These are phyloP conservation scores for Ogataea nonfermentans DNA, from an alignment of 805 yeast species.

Conservation along the genomic window DNA sequence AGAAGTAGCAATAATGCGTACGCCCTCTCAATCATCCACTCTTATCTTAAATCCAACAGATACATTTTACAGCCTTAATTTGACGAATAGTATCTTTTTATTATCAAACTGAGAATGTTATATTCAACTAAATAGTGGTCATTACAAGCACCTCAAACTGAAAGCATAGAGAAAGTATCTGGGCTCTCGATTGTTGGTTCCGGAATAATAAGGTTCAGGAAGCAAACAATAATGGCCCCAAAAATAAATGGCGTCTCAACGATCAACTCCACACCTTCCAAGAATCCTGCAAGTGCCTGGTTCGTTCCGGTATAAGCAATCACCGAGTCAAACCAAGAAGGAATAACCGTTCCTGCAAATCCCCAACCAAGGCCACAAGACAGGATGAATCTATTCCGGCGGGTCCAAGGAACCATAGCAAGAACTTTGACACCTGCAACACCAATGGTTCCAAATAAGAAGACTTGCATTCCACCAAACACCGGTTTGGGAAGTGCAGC, in stretches of 20 bases:
- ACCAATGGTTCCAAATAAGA: conserved; percentile 41
- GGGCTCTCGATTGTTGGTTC: conserved; percentile 3
- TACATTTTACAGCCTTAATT: no score
- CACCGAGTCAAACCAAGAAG: conserved; percentile 40
- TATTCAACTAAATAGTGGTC: no score
- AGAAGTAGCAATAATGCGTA: no score
- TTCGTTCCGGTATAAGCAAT: conserved; percentile 41
- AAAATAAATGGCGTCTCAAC: conserved; percentile 38
- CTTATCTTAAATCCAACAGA: no score
- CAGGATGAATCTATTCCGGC: conserved; percentile 45
- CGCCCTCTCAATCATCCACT: no score
- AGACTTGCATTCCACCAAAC: conserved; percentile 65
- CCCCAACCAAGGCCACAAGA: conserved; percentile 45
- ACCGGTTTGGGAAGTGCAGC: conserved; percentile 67
- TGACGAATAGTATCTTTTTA: no score
- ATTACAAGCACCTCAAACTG: conserved; percentile 2
- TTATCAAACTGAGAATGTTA: no score
- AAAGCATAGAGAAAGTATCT: conserved; percentile 4
- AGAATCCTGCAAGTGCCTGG: conserved; percentile 37
- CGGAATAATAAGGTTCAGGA: conserved; percentile 20
- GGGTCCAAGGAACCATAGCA: conserved; percentile 32
- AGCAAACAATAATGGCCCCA: conserved; percentile 23
- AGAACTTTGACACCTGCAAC: conserved; percentile 36
- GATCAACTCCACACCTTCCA: conserved; percentile 42
- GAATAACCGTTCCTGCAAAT: conserved; percentile 40